phyloP scores from a whole-genome alignment of 1,284 basidiomycete species.

The Cerrena zonata region DNA sequence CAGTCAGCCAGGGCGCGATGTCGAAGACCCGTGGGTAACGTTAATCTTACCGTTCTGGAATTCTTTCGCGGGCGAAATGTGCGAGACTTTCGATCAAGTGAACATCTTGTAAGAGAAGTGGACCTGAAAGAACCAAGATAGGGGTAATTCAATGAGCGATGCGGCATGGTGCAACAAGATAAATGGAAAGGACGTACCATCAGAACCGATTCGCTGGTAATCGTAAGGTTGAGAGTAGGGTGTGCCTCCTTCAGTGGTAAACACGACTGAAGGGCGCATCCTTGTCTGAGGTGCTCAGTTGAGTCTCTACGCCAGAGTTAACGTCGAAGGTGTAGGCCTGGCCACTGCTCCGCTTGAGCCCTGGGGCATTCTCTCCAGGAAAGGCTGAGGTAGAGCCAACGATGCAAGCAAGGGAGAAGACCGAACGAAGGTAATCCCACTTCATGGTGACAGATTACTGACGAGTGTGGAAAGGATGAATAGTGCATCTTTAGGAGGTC shows the following conservation, averaged over 20 bases:
- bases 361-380: constrained; percentile 5
- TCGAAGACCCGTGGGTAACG: neutral
- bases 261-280: constrained; percentile 21
- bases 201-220: constrained; percentile 39
- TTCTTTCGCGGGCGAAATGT: constrained; percentile 55
- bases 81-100: constrained; percentile 40
- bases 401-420: constrained; percentile 1
- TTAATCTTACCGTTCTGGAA: constrained; percentile 28
- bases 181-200: constrained; percentile 19
- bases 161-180: neutral
- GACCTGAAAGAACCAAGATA: constrained; percentile 4
- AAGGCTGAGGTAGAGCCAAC: neutral
- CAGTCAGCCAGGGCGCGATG: neutral
- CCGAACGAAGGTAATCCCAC: no score
- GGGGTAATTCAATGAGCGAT: neutral
- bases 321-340: constrained; percentile 19
- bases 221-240: constrained; percentile 31
- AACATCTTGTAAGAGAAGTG: constrained; percentile 13
- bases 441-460: no score
- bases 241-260: constrained; percentile 25
- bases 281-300: constrained; percentile 20
- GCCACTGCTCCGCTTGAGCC: constrained; percentile 5
- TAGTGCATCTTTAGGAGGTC: no score
- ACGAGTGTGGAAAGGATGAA: no score
- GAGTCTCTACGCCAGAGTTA: constrained; percentile 18